Evolutionary conservation across 2,329 filamentous ascomycete species (phyloP).

Genomic region (Apiospora saccharicola): DNA sequence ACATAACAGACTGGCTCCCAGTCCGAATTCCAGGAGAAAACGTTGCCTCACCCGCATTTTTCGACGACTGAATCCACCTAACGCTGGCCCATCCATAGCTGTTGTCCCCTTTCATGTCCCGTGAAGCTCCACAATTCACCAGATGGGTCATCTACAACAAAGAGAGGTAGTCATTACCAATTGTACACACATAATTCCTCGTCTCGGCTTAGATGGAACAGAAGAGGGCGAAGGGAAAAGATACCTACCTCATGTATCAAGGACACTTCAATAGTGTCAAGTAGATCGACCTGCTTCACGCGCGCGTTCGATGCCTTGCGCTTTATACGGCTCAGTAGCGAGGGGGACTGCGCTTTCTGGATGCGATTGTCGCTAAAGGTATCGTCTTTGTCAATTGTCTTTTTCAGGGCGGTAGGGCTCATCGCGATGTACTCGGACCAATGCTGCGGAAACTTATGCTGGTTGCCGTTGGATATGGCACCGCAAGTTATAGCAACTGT

Average conservation of each 20-base stretch:
- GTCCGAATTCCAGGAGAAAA: neutral
- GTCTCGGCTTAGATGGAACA: neutral
- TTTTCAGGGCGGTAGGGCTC: neutral
- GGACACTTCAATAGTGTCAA: neutral
- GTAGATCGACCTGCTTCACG: neutral
- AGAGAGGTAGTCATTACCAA: neutral
- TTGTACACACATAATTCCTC: neutral
- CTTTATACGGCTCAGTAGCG: neutral
- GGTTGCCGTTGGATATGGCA: neutral
- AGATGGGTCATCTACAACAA: neutral
- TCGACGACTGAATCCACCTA: rapidly evolving
- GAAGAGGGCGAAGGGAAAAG: neutral
- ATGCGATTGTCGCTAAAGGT: neutral
- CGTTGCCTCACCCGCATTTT: neutral
- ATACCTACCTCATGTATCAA: neutral
- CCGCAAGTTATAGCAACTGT: neutral
- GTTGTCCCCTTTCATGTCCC: neutral
- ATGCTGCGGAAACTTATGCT: neutral
- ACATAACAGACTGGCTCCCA: neutral
- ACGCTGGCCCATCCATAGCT: neutral
- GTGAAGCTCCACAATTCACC: neutral
- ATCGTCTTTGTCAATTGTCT: neutral
- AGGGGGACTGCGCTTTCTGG: neutral
- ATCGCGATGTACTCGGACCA: neutral
- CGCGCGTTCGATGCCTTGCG: no score